phyloP scores from a whole-genome alignment of 164 flowering plant species.

The Hamamelis virginiana region DNA sequence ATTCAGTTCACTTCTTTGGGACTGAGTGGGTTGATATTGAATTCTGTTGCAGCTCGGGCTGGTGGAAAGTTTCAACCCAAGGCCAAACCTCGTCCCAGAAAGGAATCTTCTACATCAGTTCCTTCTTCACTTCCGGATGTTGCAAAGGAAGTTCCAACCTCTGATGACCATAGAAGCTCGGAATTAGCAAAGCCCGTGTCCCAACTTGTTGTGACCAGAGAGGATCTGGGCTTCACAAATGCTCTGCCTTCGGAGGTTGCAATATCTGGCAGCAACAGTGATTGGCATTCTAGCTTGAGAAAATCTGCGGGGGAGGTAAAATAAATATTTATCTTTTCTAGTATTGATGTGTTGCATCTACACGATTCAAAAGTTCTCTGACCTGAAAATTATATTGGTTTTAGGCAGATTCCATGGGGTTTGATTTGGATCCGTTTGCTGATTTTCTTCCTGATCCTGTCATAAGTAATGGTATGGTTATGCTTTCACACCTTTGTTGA shows the following conservation, averaged over 20 bases:
- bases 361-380: background rate
- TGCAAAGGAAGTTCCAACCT: background rate
- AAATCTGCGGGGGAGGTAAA: background rate
- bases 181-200: background rate
- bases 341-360: background rate
- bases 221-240: background rate
- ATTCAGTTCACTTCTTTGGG: background rate
- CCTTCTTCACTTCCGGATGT: background rate
- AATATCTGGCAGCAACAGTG: background rate
- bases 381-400: background rate
- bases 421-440: constrained; percentile 25
- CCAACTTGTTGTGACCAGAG: background rate
- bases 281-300: background rate
- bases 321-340: background rate
- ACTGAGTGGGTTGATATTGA: background rate
- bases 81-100: constrained; percentile 24
- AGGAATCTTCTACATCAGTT: constrained; percentile 2
- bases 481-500: background rate
- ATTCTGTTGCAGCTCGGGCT: constrained; percentile 32
- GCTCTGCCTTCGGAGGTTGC: background rate
- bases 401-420: constrained; percentile 16
- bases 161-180: background rate
- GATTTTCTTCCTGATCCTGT: constrained; percentile 24
- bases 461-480: constrained; percentile 20
- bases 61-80: constrained; percentile 39